Evolutionary conservation across 1,284 basidiomycete genomes (phyloP).

Genomic region (Ganoderma resinaceum): DNA sequence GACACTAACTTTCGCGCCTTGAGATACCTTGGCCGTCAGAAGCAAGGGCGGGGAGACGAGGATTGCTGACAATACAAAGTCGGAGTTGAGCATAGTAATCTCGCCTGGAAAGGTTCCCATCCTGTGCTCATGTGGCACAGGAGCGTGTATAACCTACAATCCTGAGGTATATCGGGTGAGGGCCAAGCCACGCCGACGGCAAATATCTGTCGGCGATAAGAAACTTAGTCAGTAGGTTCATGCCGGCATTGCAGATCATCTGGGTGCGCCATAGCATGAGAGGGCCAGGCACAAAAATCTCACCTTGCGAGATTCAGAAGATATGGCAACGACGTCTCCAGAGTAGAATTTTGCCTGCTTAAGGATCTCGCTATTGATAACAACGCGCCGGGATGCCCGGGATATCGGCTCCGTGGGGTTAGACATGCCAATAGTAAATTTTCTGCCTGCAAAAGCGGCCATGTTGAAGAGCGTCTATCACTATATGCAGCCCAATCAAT

Average conservation of each 20-base stretch:
- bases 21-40: conserved; percentile 62
- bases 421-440: conserved; percentile 52
- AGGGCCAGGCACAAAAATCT: conserved; percentile 23
- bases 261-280: conserved; percentile 11
- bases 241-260: conserved; percentile 22
- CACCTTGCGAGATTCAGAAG: conserved; percentile 41
- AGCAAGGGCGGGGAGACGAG: conserved; percentile 61
- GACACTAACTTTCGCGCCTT: conserved; percentile 54
- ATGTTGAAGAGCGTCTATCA: conserved; percentile 26
- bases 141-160: conserved; percentile 47
- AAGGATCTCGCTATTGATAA: conserved; percentile 70
- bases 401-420: conserved; percentile 48
- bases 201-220: conserved; percentile 50
- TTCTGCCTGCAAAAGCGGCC: conserved; percentile 49
- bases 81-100: conserved; percentile 9
- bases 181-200: conserved; percentile 78
- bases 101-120: neutral
- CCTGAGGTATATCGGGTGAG: conserved; percentile 60
- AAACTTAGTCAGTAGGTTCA: conserved; percentile 25
- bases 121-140: conserved; percentile 11
- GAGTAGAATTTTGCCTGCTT: conserved; percentile 70
- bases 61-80: conserved; percentile 49
- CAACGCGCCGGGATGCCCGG: conserved; percentile 67
- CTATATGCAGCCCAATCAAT: neutral
- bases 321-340: conserved; percentile 73